A percentile compares a stretch with the other conserved stretches of the same genome.
Evolutionary conservation across 2,329 filamentous ascomycete genomes (phyloP).

Genomic region (Talaromyces atroroseus): DNA sequence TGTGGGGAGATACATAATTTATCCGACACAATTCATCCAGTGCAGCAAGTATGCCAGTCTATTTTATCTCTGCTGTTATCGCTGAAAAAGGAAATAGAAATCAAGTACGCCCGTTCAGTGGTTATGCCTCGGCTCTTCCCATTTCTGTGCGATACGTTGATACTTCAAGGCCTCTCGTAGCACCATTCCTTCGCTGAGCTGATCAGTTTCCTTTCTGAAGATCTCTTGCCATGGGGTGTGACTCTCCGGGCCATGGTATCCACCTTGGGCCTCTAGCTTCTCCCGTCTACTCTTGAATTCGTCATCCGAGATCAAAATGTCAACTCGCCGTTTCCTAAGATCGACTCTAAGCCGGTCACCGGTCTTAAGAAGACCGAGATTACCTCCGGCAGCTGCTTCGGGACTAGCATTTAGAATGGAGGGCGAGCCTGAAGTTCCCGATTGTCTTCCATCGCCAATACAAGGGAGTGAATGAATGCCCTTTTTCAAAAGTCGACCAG

Average conservation of each 20-base stretch:
- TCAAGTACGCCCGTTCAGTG: conserved; percentile 27
- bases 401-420: conserved; percentile 54
- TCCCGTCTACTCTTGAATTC: conserved; percentile 39
- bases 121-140: conserved; percentile 41
- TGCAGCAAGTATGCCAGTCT: no score
- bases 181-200: conserved; percentile 46
- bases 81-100: no score
- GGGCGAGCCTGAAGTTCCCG: conserved; percentile 51
- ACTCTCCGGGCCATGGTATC: conserved; percentile 36
- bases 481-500: conserved; percentile 40
- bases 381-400: conserved; percentile 51
- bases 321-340: conserved; percentile 44
- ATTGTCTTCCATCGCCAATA: conserved; percentile 52
- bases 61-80: no score
- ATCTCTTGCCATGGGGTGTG: conserved; percentile 50
- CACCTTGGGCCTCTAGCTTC: conserved; percentile 33
- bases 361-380: conserved; percentile 47
- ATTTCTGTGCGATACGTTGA: conserved; percentile 42
- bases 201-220: conserved; percentile 43
- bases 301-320: conserved; percentile 41
- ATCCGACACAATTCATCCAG: no score
- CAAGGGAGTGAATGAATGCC: conserved; percentile 46
- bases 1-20: no score
- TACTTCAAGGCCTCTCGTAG: conserved; percentile 43
- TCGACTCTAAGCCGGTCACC: conserved; percentile 50